These are phyloP conservation scores for Xanthoconium separans DNA, from an alignment of 1,284 basidiomycete species.

Conservation along the genomic window DNA sequence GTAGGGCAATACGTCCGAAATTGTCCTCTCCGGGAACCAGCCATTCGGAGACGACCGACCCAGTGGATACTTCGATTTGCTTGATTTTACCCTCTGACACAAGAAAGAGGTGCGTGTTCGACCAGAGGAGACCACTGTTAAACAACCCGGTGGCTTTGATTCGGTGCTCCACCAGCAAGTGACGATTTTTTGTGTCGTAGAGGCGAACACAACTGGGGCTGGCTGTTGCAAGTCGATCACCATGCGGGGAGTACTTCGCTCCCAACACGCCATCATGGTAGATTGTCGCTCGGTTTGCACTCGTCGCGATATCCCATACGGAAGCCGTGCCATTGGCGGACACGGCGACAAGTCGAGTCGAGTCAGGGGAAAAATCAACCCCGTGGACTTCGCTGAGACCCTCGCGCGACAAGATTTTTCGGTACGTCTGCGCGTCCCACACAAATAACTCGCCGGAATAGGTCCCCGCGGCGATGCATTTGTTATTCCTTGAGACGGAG, in stretches of 20 bases:
- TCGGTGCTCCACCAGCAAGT: not conserved
- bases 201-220: not conserved
- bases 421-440: not conserved
- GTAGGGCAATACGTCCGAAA: not conserved
- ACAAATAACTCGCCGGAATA: not conserved
- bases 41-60: not conserved
- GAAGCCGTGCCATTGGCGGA: not conserved
- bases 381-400: not conserved
- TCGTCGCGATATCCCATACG: not conserved
- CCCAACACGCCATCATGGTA: not conserved
- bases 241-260: not conserved
- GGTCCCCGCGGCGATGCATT: conserved; percentile 7
- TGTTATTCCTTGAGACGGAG: not conserved
- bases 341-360: not conserved
- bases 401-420: not conserved
- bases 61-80: not conserved
- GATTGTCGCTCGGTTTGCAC: not conserved
- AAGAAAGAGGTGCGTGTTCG: not conserved
- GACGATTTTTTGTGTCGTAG: not conserved
- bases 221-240: not conserved
- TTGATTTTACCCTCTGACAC: not conserved
- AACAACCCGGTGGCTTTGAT: not conserved
- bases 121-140: not conserved
- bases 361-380: conserved; percentile 5
- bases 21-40: not conserved